A percentile compares a stretch with the other conserved stretches of the same genome.
Conservation (phyloP, 179 eudicot species). For the Beta corolliflora region DNA sequence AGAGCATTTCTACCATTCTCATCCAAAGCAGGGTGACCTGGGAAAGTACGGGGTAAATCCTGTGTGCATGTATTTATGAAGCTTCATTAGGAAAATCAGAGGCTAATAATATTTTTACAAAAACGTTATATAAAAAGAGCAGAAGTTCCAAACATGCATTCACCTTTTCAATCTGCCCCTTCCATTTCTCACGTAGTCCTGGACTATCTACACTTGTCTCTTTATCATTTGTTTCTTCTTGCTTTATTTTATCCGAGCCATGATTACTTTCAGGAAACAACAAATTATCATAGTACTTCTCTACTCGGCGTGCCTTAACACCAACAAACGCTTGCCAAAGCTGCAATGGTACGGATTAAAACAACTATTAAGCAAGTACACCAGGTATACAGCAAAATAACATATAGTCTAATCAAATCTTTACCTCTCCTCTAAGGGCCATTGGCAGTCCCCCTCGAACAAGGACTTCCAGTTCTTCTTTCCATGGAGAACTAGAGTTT, state of each 20-base stretch:
- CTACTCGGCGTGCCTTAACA: conserved; percentile 70
- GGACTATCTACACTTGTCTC: conserved; percentile 37
- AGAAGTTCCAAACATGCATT: conserved; percentile 12
- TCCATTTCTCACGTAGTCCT: conserved; percentile 73
- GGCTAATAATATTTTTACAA: background rate
- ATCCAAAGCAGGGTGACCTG: conserved; percentile 97
- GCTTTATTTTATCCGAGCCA: conserved; percentile 30
- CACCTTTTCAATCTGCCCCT: conserved; percentile 97
- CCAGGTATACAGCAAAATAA: background rate
- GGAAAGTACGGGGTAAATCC: conserved; percentile 97
- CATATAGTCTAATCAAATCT: background rate
- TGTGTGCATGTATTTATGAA: conserved; percentile 36
- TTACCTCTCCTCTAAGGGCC: conserved; percentile 98
- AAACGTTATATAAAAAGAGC: background rate
- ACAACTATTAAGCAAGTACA: conserved; percentile 20
- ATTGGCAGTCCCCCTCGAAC: conserved; percentile 96
- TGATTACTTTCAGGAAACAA: conserved; percentile 49
- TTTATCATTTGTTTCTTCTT: conserved; percentile 39
- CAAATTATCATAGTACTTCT: conserved; percentile 77
- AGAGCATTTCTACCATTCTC: conserved; percentile 96
- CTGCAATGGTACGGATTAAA: conserved; percentile 44
- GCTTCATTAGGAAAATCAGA: conserved; percentile 12
- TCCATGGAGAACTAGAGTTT: conserved; percentile 59
- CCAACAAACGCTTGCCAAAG: conserved; percentile 99
- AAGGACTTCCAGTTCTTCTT: conserved; percentile 91